Evolutionary conservation across 2,329 filamentous ascomycete species (phyloP), one percentile per base, ranked within the genome.

Genomic region (Aspergillus eucalypticola): DNA sequence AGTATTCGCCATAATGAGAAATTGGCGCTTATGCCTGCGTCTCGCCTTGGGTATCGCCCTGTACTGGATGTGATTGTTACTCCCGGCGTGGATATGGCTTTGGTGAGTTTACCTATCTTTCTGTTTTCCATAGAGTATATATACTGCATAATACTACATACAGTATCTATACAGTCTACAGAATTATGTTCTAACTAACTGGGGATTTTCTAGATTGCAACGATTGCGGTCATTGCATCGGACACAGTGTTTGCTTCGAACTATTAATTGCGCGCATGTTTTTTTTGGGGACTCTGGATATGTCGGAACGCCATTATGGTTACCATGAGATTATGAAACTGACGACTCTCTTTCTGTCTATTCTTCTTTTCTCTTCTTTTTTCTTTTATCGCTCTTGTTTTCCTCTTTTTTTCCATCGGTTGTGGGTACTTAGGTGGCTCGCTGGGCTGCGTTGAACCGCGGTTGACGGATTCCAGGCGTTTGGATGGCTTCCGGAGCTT

Each of bases 31-130:
- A 44, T 65, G 55, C 56, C 63, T 10, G 59, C 61, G n/a, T 62
- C 64, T 53, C 63, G 59, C 25, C 51, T 55, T 48, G 62, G 63
- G 5, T 67, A 66, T 60, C 63, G 69, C 15, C 68, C 69, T n/a
- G 68, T 64, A 8, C 39, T 71, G 60, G 69, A 71, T 60, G 52
- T 71, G 5, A 56, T 64, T 42, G 54, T 71, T 38, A 67, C 62
- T 19, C 58, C 66, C 8, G 66, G 67, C 3, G 67, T 71, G n/a
- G 69, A 71, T 59, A 60, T 67, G 32, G 60, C 68, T 5, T 44
- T 71, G 63, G 69, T 71, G 56, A 56, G 67, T 60, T 15, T 23
- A 23, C 21, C 21, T 1, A n/a, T 35, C 11, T 41, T 32, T 10
- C 15, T 32, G 32, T 29, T 29, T 29, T 29, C 3, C 10, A 29